Evolutionary conservation across 106 monocot genomes (phyloP).

Genomic region (Allium fistulosum): DNA sequence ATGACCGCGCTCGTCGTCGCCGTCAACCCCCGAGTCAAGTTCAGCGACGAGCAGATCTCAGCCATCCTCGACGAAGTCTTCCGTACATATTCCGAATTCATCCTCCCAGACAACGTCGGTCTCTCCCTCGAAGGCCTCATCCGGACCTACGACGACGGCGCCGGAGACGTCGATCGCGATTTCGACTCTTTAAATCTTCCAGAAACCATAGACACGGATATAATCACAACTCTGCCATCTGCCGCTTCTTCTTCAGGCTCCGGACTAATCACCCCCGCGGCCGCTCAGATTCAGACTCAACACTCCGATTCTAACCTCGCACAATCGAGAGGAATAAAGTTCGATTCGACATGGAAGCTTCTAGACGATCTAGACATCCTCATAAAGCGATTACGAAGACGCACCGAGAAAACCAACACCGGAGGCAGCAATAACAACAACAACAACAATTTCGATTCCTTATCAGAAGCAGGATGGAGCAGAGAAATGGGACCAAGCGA

Average conservation of each 20-base stretch:
- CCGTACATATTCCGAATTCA: conserved; percentile 64
- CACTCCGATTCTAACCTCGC: neutral
- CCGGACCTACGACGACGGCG: conserved; percentile 74
- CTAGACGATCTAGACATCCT: conserved; percentile 79
- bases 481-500: conserved; percentile 50
- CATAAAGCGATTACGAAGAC: conserved; percentile 45
- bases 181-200: conserved; percentile 35
- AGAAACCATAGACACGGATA: neutral
- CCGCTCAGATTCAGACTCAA: neutral
- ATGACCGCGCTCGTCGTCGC: conserved; percentile 85
- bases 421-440: conserved; percentile 22
- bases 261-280: neutral
- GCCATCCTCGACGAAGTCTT: conserved; percentile 92
- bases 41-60: conserved; percentile 72
- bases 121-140: conserved; percentile 43
- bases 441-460: conserved; percentile 71
- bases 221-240: conserved; percentile 2
- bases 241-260: conserved; percentile 6
- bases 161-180: conserved; percentile 69
- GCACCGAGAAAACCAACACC: neutral
- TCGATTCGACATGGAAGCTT: conserved; percentile 59
- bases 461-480: conserved; percentile 93
- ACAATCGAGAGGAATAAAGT: conserved; percentile 43
- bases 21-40: conserved; percentile 83
- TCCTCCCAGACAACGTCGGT: conserved; percentile 22